Percentiles rank a stretch among this genome's conserved stretches.
phyloP scores from a whole-genome alignment of 1,284 basidiomycete species.

The Rhodotorula sp. region DNA sequence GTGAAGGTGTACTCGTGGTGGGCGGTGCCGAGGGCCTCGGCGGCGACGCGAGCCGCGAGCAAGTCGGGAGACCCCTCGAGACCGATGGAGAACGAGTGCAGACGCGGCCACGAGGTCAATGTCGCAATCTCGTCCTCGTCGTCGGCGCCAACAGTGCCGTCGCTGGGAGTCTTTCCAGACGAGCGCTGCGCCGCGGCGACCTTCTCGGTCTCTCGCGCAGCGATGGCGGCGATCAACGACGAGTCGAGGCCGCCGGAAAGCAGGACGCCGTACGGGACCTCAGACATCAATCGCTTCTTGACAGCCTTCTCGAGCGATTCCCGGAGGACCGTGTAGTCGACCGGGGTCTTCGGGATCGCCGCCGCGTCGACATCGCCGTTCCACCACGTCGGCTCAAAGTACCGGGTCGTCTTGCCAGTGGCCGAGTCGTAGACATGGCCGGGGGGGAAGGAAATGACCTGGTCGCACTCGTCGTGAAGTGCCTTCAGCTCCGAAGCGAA shows the following conservation, averaged over 20 bases:
- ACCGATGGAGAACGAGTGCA: constrained; percentile 98
- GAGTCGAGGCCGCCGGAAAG: constrained; percentile 94
- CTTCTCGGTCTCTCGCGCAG: constrained; percentile 95
- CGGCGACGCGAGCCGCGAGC: constrained; percentile 88
- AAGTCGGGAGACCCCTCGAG: constrained; percentile 94
- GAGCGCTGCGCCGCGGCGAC: constrained; percentile 71
- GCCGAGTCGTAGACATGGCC: constrained; percentile 89
- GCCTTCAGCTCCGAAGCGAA: constrained; percentile 97
- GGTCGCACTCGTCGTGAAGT: constrained; percentile 87
- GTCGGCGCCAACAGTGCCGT: constrained; percentile 37
- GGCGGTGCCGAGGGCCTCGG: constrained; percentile 87
- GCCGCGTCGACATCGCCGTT: constrained; percentile 65
- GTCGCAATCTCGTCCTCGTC: constrained; percentile 51
- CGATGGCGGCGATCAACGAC: constrained; percentile 92
- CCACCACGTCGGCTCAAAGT: constrained; percentile 87
- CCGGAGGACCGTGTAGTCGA: constrained; percentile 70
- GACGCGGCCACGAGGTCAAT: constrained; percentile 87
- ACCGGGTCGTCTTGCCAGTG: constrained; percentile 71
- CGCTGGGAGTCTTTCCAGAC: constrained; percentile 21
- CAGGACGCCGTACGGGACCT: constrained; percentile 97
- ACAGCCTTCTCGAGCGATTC: constrained; percentile 88
- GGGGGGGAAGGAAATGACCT: constrained; percentile 92
- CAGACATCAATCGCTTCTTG: constrained; percentile 94
- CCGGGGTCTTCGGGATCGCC: constrained; percentile 63
- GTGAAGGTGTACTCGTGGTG: constrained; percentile 99